These are phyloP conservation scores for Beauveria sp. DNA, from an alignment of 2,329 filamentous ascomycete genomes.

Conservation along the genomic window DNA sequence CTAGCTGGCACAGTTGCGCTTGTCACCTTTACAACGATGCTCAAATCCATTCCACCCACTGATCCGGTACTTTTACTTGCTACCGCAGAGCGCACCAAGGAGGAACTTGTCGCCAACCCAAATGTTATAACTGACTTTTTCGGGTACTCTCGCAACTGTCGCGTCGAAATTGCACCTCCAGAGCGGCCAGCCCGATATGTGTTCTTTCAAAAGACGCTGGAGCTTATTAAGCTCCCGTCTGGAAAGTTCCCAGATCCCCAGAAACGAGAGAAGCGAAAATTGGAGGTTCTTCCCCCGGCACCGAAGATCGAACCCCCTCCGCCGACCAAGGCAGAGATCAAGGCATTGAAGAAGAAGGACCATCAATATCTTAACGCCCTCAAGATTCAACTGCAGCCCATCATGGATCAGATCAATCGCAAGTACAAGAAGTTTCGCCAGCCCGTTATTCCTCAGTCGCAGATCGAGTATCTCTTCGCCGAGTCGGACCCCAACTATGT, in stretches of 20 bases:
- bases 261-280: slow-evolving; percentile 76
- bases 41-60: slow-evolving; percentile 77
- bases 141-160: slow-evolving; percentile 74
- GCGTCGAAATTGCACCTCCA: slow-evolving; percentile 62
- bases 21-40: slow-evolving; percentile 73
- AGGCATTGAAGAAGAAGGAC: slow-evolving; percentile 73
- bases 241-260: slow-evolving; percentile 80
- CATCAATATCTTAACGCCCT: slow-evolving; percentile 76
- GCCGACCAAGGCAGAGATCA: slow-evolving; percentile 70
- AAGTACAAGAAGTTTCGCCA: slow-evolving; percentile 85
- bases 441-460: slow-evolving; percentile 64
- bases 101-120: slow-evolving; percentile 45
- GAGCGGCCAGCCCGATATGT: slow-evolving; percentile 58
- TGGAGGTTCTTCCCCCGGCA: slow-evolving; percentile 70
- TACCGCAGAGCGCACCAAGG: slow-evolving; percentile 65
- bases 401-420: slow-evolving; percentile 93
- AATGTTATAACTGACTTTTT: slow-evolving; percentile 71
- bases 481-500: slow-evolving; percentile 70
- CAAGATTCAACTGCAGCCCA: slow-evolving; percentile 82
- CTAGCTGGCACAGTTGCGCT: slow-evolving; percentile 58
- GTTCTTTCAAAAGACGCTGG: slow-evolving; percentile 70
- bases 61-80: slow-evolving; percentile 84
- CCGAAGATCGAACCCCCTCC: slow-evolving; percentile 61
- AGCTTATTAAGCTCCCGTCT: slow-evolving; percentile 72
- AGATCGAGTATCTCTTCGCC: slow-evolving; percentile 75